Percentiles rank a stretch among this genome's conserved stretches.
These are phyloP conservation scores for Centrapalus pauciflorus DNA, from an alignment of 129 eudicot genomes.

Conservation along the genomic window DNA sequence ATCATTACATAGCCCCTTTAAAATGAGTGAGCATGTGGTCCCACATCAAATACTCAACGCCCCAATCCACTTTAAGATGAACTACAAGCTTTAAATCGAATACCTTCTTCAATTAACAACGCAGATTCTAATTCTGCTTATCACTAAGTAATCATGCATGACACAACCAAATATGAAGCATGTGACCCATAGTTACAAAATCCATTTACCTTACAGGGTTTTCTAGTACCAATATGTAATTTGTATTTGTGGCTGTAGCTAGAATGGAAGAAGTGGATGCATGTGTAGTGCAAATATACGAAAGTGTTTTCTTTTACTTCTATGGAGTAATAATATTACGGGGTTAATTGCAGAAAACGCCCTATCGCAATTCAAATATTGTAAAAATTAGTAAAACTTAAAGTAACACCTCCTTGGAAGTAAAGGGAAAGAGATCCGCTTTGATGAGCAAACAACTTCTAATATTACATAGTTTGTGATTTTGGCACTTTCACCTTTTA, in stretches of 20 bases:
- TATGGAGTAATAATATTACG: not conserved
- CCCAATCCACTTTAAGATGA: not conserved
- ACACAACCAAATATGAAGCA: not conserved
- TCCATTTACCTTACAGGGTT: not conserved
- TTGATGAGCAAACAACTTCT: not conserved
- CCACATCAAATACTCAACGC: not conserved
- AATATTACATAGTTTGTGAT: not conserved
- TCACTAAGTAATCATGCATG: not conserved
- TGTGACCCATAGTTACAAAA: not conserved
- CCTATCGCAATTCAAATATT: not conserved
- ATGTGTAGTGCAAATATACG: not conserved
- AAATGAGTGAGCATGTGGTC: not conserved
- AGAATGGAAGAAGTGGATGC: not conserved
- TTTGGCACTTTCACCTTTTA: not conserved
- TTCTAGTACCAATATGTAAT: not conserved
- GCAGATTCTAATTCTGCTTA: not conserved
- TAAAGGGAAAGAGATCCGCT: not conserved
- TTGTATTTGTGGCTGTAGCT: not conserved
- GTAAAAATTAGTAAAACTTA: not conserved
- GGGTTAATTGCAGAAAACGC: not conserved
- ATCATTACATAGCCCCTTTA: not conserved
- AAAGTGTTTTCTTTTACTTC: not conserved
- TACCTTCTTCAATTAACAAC: not conserved
- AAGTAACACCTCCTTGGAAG: not conserved
- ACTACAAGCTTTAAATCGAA: not conserved